Conservation (phyloP, 768 basidiomycete genomes). For the Termitomyces sp. region DNA sequence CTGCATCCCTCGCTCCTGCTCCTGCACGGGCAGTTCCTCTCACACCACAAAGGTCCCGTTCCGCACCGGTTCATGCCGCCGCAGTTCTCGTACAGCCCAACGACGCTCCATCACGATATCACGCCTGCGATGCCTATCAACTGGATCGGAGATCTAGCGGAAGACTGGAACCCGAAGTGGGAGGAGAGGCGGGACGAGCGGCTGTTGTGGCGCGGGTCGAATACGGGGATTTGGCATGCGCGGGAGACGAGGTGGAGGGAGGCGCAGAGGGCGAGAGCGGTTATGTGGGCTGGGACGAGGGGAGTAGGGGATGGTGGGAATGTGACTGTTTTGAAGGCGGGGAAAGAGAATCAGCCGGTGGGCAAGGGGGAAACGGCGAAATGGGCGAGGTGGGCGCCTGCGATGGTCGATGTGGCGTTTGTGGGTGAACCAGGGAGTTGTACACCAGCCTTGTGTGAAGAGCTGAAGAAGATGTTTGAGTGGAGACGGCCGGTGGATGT, state of each 20-base stretch:
- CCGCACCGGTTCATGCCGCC: conserved; percentile 38
- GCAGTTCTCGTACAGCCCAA: conserved; percentile 43
- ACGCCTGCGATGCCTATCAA: conserved; percentile 36
- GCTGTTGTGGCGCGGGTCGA: conserved; percentile 68
- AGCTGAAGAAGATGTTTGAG: conserved; percentile 39
- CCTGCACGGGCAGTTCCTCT: conserved; percentile 46
- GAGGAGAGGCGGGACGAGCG: conserved; percentile 48
- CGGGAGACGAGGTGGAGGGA: conserved; percentile 34
- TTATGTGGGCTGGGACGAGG: conserved; percentile 20
- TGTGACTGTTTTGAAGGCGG: conserved; percentile 27
- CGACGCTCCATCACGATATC: conserved; percentile 49
- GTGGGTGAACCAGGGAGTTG: conserved; percentile 22
- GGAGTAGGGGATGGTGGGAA: conserved; percentile 21
- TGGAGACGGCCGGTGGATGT: conserved; percentile 34
- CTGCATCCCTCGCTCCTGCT: conserved; percentile 31
- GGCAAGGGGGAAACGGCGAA: conserved; percentile 23
- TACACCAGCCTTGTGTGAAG: conserved; percentile 27
- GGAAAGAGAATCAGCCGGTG: conserved; percentile 19
- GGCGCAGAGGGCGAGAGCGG: conserved; percentile 38
- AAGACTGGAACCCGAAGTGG: conserved; percentile 49
- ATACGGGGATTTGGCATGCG: conserved; percentile 55
- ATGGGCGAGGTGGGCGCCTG: conserved; percentile 31
- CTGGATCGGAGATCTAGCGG: conserved; percentile 32
- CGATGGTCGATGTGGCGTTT: conserved; percentile 53
- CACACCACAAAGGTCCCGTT: conserved; percentile 37